phyloP scores from a whole-genome alignment of 2,329 filamentous ascomycete species.

The Zasmidium angulare region DNA sequence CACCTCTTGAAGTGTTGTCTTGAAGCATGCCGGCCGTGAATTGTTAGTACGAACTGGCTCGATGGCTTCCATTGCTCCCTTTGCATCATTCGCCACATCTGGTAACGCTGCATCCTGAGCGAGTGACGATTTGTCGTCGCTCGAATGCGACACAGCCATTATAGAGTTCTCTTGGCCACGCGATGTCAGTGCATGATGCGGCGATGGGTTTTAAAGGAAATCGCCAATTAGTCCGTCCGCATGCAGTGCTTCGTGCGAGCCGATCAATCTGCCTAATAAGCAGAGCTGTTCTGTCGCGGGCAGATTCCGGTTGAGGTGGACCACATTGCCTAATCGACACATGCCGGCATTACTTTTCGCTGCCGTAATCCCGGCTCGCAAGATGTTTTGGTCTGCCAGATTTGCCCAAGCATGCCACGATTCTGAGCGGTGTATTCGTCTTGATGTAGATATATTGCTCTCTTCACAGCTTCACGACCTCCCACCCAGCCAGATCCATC shows the following conservation, averaged over 20 bases:
- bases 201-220: background rate
- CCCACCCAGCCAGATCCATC: conserved; percentile 59
- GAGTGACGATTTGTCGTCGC: background rate
- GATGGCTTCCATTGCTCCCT: conserved; percentile 11
- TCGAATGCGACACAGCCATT: background rate
- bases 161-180: too few relatives aligned
- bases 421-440: too few relatives aligned
- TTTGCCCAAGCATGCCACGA: too few relatives aligned
- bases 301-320: conserved; percentile 10
- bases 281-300: conserved; percentile 5
- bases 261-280: background rate
- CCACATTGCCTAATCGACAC: conserved; percentile 5
- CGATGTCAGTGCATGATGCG: background rate
- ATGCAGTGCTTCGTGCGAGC: background rate
- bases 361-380: background rate
- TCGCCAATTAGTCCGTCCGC: too few relatives aligned
- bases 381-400: background rate
- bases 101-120: background rate
- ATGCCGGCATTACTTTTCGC: background rate
- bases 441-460: too few relatives aligned
- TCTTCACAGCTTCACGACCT: conserved; percentile 57
- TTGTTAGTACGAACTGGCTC: conserved; percentile 23
- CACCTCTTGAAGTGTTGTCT: conserved; percentile 61
- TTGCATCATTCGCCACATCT: conserved; percentile 1
- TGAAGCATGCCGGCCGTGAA: conserved; percentile 59